These are phyloP conservation scores for Apiospora arundinis DNA, from an alignment of 2,329 filamentous ascomycete species.

Conservation along the genomic window DNA sequence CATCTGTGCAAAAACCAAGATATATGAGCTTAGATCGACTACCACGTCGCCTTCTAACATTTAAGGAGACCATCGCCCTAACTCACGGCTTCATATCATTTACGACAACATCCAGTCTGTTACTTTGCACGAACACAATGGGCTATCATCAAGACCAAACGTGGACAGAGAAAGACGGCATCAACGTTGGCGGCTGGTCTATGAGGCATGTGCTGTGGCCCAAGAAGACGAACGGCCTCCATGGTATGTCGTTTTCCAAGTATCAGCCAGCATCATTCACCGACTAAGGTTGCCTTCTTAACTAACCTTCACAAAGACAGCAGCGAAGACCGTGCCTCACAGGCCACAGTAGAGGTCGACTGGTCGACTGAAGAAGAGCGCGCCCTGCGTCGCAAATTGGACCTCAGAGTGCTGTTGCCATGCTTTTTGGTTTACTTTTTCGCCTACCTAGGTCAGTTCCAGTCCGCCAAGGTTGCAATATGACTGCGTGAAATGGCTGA, in stretches of 20 bases:
- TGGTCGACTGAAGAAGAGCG: slow-evolving; percentile 5
- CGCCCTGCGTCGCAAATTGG: slow-evolving; percentile 3
- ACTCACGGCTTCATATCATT: no score
- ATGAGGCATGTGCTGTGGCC: slow-evolving; percentile 9
- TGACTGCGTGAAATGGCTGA: background rate
- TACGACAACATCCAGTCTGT: background rate
- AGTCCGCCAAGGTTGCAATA: background rate
- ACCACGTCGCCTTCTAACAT: no score
- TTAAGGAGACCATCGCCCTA: no score
- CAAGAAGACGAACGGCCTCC: background rate
- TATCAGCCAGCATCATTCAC: rapidly evolving
- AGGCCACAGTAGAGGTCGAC: background rate
- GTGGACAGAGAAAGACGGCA: background rate
- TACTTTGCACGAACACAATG: background rate
- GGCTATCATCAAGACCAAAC: background rate
- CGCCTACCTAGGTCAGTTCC: background rate
- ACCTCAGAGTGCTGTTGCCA: slow-evolving; percentile 20
- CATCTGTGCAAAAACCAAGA: no score
- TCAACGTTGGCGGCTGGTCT: slow-evolving; percentile 1
- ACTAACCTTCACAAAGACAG: background rate
- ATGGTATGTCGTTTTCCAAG: background rate
- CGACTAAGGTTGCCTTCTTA: no score
- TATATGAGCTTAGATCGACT: no score
- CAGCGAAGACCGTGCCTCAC: background rate
- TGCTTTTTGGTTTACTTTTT: slow-evolving; percentile 3